Percentiles rank a stretch among this genome's conserved stretches.
phyloP scores from a whole-genome alignment of 1,284 basidiomycete genomes.

The Ustilago shanxiensis region DNA sequence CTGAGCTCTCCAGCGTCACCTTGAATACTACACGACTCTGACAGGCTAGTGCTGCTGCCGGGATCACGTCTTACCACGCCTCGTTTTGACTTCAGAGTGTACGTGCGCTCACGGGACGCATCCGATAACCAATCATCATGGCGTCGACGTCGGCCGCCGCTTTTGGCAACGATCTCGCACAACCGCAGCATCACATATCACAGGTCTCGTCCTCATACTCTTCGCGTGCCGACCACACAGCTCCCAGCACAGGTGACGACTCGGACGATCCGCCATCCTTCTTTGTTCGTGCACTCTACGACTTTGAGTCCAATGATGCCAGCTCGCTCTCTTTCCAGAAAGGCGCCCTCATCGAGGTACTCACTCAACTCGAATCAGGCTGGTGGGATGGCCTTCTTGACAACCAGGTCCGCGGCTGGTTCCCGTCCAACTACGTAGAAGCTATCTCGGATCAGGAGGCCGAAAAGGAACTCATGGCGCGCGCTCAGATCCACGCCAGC shows the following conservation, averaged over 20 bases:
- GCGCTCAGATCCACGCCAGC: conserved; percentile 36
- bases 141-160: conserved; percentile 36
- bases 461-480: conserved; percentile 43
- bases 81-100: neutral
- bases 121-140: conserved; percentile 14
- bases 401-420: conserved; percentile 81
- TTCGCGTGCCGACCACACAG: conserved; percentile 10
- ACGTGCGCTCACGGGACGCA: neutral
- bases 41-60: neutral
- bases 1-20: neutral
- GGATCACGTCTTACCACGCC: neutral
- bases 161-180: conserved; percentile 3
- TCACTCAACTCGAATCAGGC: conserved; percentile 89
- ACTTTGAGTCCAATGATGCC: conserved; percentile 81
- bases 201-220: conserved; percentile 17
- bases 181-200: conserved; percentile 1
- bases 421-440: conserved; percentile 94
- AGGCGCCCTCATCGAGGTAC: conserved; percentile 92
- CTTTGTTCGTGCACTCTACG: conserved; percentile 92
- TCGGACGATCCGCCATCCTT: conserved; percentile 71
- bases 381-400: conserved; percentile 99
- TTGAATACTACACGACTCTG: neutral
- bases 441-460: conserved; percentile 82
- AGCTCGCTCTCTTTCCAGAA: conserved; percentile 88
- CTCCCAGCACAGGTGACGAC: conserved; percentile 26